phyloP scores from a whole-genome alignment of 1,284 basidiomycete species.

The Ganoderma boninense region DNA sequence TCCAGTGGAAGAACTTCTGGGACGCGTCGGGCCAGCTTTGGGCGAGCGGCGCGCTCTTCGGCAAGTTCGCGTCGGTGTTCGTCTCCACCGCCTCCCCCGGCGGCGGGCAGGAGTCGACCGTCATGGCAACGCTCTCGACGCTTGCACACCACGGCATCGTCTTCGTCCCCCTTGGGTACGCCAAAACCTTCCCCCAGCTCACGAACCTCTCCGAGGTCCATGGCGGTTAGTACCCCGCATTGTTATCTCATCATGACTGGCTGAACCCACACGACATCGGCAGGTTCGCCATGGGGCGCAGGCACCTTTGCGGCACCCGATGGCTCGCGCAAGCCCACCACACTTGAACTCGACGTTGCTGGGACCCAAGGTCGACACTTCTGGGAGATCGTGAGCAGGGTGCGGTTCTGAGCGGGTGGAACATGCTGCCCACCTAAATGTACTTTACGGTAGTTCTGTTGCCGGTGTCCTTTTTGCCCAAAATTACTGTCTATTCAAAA shows the following conservation, averaged over 20 bases:
- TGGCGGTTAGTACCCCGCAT: constrained; percentile 61
- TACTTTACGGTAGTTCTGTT: no score
- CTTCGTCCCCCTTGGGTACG: constrained; percentile 86
- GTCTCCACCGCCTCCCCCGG: constrained; percentile 72
- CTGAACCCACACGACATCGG: background rate
- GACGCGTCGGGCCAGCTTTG: constrained; percentile 86
- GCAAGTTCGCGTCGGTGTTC: constrained; percentile 85
- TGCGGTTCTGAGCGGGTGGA: constrained; percentile 36
- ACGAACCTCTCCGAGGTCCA: constrained; percentile 69
- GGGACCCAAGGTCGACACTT: constrained; percentile 71
- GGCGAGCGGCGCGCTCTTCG: constrained; percentile 74
- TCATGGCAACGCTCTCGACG: constrained; percentile 72
- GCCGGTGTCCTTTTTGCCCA: no score
- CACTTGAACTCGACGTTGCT: constrained; percentile 68
- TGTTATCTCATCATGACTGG: background rate
- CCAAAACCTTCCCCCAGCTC: constrained; percentile 62
- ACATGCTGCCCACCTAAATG: no score
- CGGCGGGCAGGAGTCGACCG: constrained; percentile 81
- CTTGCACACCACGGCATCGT: constrained; percentile 84
- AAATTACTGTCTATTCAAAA: no score
- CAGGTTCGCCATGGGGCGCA: constrained; percentile 77
- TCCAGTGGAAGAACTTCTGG: constrained; percentile 83
- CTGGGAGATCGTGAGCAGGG: constrained; percentile 57
- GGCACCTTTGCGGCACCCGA: constrained; percentile 72
- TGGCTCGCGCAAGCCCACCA: constrained; percentile 68